Conservation (phyloP, 2,329 filamentous ascomycete genomes). For the Massarina eburnea region DNA sequence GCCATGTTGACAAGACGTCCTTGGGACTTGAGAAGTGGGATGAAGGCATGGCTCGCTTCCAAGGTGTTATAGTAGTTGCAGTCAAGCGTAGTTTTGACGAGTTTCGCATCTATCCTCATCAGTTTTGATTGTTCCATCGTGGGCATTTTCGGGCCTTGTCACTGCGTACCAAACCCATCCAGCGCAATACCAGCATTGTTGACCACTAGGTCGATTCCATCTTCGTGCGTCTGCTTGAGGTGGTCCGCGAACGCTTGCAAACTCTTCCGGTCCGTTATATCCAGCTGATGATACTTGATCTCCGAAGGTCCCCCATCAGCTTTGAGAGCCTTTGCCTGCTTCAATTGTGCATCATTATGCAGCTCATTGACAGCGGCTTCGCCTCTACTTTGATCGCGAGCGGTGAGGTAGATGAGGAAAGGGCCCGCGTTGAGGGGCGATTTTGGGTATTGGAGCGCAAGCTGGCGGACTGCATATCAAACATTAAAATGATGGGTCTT, state of each 20-base stretch:
- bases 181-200: slow-evolving; percentile 57
- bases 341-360: slow-evolving; percentile 48
- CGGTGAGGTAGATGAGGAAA: slow-evolving; percentile 57
- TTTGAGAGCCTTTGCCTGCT: slow-evolving; percentile 49
- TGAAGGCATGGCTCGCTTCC: slow-evolving; percentile 47
- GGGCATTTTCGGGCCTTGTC: too few species aligned
- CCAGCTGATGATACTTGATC: slow-evolving; percentile 51
- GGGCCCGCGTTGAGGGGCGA: slow-evolving; percentile 51
- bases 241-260: slow-evolving; percentile 47
- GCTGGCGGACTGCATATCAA: slow-evolving; percentile 48
- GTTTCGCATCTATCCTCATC: slow-evolving; percentile 46
- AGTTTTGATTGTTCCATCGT: too few species aligned
- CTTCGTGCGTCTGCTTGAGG: slow-evolving; percentile 48
- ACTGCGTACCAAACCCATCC: slow-evolving; percentile 47
- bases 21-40: neutral
- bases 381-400: slow-evolving; percentile 52
- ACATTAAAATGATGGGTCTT: neutral
- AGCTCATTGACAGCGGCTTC: slow-evolving; percentile 51
- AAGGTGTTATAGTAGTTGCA: slow-evolving; percentile 58
- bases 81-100: slow-evolving; percentile 53
- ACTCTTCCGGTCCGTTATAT: slow-evolving; percentile 51
- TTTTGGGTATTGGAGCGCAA: slow-evolving; percentile 56
- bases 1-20: slow-evolving; percentile 49
- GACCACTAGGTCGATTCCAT: slow-evolving; percentile 56
- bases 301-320: slow-evolving; percentile 43